Evolutionary conservation across 768 basidiomycete species (phyloP).

Genomic region (Pulveroboletus frians): DNA sequence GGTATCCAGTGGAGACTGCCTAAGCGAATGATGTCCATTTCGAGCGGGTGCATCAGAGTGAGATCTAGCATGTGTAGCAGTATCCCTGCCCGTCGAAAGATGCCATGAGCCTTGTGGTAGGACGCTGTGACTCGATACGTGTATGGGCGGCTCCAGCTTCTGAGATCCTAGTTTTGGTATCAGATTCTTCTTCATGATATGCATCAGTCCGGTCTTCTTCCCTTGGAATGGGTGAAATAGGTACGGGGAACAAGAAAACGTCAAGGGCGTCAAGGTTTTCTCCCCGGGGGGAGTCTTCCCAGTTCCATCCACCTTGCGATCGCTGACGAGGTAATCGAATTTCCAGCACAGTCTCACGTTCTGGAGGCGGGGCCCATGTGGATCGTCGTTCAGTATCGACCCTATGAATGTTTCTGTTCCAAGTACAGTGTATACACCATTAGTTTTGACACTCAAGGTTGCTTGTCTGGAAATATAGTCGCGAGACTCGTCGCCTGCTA

Average conservation of each 20-base stretch:
- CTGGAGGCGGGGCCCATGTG: constrained; percentile 16
- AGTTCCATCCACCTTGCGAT: constrained; percentile 43
- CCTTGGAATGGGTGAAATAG: constrained; percentile 57
- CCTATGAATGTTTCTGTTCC: constrained; percentile 50
- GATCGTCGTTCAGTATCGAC: constrained; percentile 16
- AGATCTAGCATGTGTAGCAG: constrained; percentile 17
- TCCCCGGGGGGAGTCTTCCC: constrained; percentile 56
- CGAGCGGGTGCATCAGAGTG: constrained; percentile 21
- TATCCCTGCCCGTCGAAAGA: constrained; percentile 1
- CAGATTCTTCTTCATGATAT: constrained; percentile 67
- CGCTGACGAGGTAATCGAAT: constrained; percentile 73
- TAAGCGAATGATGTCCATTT: constrained; percentile 6
- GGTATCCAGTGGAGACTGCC: constrained; percentile 10
- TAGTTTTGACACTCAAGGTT: constrained; percentile 57
- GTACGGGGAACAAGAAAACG: constrained; percentile 69
- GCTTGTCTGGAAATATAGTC: constrained; percentile 80
- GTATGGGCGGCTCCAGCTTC: constrained; percentile 46
- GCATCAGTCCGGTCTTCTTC: constrained; percentile 62
- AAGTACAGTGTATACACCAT: constrained; percentile 70
- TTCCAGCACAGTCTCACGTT: constrained; percentile 58
- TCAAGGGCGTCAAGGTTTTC: constrained; percentile 65
- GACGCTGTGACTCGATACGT: constrained; percentile 6
- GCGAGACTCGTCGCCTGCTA: constrained; percentile 59
- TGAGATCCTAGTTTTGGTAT: constrained; percentile 60
- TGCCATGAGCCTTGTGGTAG: constrained; percentile 1